Evolutionary conservation across 139 green algal genomes (phyloP).

Genomic region (Haematococcus lacustris): DNA sequence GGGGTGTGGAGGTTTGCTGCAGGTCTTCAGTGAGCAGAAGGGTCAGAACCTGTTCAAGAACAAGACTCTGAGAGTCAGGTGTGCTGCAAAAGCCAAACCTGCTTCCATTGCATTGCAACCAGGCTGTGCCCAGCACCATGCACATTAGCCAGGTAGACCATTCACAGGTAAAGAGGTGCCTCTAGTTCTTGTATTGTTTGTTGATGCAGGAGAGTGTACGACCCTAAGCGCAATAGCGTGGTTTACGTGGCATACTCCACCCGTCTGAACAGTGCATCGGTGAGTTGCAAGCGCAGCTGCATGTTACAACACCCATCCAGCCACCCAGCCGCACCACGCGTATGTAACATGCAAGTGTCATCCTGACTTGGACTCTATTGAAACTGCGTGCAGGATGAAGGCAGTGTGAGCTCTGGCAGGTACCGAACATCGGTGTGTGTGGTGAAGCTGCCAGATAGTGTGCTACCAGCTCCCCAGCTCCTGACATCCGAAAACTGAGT

Average conservation of each 20-base stretch:
- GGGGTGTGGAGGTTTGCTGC: background rate
- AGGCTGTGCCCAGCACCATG: background rate
- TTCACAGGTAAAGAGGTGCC: background rate
- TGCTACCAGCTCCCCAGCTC: background rate
- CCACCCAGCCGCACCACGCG: too few relatives aligned
- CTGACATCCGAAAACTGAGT: background rate
- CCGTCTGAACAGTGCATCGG: background rate
- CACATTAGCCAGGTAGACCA: background rate
- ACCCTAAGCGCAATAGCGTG: too few relatives aligned
- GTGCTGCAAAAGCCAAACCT: background rate
- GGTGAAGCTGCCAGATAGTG: background rate
- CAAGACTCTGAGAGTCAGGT: slow-evolving; percentile 1
- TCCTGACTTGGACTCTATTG: too few relatives aligned
- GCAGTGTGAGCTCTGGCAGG: background rate
- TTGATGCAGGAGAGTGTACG: background rate
- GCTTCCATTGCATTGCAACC: background rate
- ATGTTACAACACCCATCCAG: too few relatives aligned
- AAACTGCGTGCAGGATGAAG: background rate
- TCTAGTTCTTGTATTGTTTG: background rate
- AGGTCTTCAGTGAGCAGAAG: background rate
- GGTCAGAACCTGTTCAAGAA: slow-evolving; percentile 3
- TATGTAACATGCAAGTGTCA: too few relatives aligned
- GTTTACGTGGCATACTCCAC: too few relatives aligned
- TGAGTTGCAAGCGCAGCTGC: background rate
- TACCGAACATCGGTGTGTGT: background rate